Percentiles rank a stretch among this genome's conserved stretches.
These are phyloP conservation scores for Huntiella decipiens DNA, from an alignment of 2,329 filamentous ascomycete genomes.

Conservation along the genomic window DNA sequence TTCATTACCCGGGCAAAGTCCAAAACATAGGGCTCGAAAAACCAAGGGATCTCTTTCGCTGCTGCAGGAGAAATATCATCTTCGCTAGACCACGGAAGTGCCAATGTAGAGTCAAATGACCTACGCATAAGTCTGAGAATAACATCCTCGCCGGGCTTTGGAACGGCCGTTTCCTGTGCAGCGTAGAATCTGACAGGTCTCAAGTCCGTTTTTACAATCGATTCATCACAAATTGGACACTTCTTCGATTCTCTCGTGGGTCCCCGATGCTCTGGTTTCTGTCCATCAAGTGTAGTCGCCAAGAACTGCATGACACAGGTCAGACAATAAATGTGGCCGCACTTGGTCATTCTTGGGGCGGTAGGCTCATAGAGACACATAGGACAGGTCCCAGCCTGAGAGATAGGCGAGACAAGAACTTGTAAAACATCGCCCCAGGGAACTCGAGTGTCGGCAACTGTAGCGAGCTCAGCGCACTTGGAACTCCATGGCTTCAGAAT, in stretches of 20 bases:
- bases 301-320: constrained; percentile 90
- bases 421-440: constrained; percentile 86
- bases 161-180: constrained; percentile 67
- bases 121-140: constrained; percentile 73
- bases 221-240: constrained; percentile 89
- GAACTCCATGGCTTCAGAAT: constrained; percentile 68
- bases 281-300: constrained; percentile 17
- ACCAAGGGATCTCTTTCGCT: constrained; percentile 76
- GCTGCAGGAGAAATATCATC: constrained; percentile 21
- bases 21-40: constrained; percentile 79
- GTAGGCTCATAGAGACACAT: constrained; percentile 89
- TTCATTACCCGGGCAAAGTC: constrained; percentile 95
- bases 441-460: constrained; percentile 72
- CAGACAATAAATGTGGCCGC: constrained; percentile 91
- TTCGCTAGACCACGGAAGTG: constrained; percentile 63
- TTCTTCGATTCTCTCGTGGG: constrained; percentile 58
- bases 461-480: constrained; percentile 57
- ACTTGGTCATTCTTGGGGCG: constrained; percentile 89
- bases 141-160: constrained; percentile 72
- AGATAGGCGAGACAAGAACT: constrained; percentile 75
- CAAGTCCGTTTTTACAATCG: constrained; percentile 78
- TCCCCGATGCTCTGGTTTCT: constrained; percentile 34
- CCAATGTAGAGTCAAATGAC: constrained; percentile 62
- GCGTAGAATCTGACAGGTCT: constrained; percentile 79
- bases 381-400: constrained; percentile 74